A percentile compares a stretch with the other conserved stretches of the same genome.
These are phyloP conservation scores for Mytilinidion resinicola DNA, from an alignment of 495 filamentous ascomycete genomes.

Conservation along the genomic window DNA sequence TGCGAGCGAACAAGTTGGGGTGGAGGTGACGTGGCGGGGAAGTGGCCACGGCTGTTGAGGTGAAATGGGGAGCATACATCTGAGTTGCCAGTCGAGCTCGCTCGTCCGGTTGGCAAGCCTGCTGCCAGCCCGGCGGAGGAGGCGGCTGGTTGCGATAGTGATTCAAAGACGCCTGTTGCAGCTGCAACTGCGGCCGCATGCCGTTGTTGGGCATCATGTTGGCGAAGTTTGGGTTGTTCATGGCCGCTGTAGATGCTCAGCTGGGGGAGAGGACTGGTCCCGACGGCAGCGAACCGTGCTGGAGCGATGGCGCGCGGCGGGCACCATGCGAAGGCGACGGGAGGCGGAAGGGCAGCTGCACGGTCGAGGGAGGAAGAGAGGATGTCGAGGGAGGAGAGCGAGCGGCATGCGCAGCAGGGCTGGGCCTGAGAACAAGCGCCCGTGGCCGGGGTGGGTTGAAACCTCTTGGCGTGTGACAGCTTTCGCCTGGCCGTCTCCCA, in stretches of 20 bases:
- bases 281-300: slow-evolving; percentile 8
- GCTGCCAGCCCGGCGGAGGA: not conserved
- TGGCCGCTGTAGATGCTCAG: slow-evolving; percentile 7
- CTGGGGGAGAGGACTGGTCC: slow-evolving; percentile 3
- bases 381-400: too few species aligned
- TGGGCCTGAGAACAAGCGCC: too few species aligned
- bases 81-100: not conserved
- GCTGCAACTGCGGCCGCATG: not conserved
- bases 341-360: too few species aligned
- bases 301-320: not conserved
- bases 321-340: too few species aligned
- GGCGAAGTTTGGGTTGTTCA: slow-evolving; percentile 17
- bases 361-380: too few species aligned
- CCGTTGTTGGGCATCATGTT: slow-evolving; percentile 14
- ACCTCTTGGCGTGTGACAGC: too few species aligned
- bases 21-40: too few species aligned
- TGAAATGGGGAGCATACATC: not conserved
- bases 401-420: too few species aligned
- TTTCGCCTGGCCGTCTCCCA: too few species aligned
- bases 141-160: slow-evolving; percentile 1
- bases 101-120: not conserved
- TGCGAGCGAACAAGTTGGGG: too few species aligned
- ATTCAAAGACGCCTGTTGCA: not conserved
- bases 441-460: too few species aligned
- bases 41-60: too few species aligned